Conservation (phyloP, 2,329 filamentous ascomycete genomes). For the Sclerotiophoma versabilis region DNA sequence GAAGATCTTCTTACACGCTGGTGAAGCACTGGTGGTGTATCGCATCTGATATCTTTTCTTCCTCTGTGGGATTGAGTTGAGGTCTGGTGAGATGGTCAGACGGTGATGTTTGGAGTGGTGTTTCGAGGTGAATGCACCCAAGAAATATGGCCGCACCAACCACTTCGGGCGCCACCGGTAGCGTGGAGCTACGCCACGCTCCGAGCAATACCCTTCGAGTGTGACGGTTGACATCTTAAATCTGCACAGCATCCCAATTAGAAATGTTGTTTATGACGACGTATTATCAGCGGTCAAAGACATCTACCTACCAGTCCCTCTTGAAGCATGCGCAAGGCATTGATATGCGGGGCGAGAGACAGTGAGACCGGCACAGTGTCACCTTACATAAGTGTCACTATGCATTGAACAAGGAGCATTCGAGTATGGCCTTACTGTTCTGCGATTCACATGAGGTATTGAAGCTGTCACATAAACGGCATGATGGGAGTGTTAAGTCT, state of each 20-base stretch:
- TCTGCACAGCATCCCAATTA: too few species aligned
- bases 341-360: background rate
- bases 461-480: background rate
- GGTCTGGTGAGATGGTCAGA: slow-evolving; percentile 29
- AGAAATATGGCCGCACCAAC: background rate
- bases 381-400: too few species aligned
- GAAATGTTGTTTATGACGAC: background rate
- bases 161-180: background rate
- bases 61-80: background rate
- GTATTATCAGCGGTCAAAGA: background rate
- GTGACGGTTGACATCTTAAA: background rate
- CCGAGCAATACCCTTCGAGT: too few species aligned
- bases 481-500: background rate
- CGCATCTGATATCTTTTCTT: background rate
- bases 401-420: background rate
- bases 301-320: too few species aligned
- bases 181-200: background rate
- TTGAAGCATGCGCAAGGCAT: too few species aligned
- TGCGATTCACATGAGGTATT: background rate
- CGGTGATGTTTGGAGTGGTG: slow-evolving; percentile 37
- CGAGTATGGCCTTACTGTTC: background rate
- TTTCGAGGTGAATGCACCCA: slow-evolving; percentile 27
- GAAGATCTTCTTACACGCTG: background rate
- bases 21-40: background rate
- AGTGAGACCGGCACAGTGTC: background rate